Conservation (phyloP, 2,329 filamentous ascomycete genomes). For the Leptodontidium sp. region DNA sequence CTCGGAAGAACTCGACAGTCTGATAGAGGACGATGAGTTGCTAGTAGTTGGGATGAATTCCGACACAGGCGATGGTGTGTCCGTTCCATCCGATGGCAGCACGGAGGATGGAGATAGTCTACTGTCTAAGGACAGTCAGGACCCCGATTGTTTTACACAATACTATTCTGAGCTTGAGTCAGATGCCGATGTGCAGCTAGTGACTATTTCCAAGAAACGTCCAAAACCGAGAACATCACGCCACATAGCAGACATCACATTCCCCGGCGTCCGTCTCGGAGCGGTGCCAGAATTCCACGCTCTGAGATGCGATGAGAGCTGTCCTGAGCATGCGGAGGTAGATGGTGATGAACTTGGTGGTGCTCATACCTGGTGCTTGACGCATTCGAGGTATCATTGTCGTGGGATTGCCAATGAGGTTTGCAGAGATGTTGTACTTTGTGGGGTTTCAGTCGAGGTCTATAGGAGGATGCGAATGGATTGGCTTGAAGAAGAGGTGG, state of each 20-base stretch:
- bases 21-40: not conserved
- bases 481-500: not conserved
- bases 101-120: not conserved
- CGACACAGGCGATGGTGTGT: not conserved
- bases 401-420: not conserved
- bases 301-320: not conserved
- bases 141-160: not conserved
- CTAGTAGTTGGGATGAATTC: not conserved
- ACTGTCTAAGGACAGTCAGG: not conserved
- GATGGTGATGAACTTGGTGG: not conserved
- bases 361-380: not conserved
- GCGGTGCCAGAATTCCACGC: not conserved
- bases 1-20: not conserved
- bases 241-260: not conserved
- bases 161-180: not conserved
- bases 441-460: not conserved
- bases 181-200: not conserved
- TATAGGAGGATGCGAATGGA: not conserved
- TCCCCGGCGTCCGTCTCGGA: not conserved
- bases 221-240: not conserved
- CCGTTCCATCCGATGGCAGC: not conserved
- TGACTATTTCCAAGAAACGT: not conserved
- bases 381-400: conserved; percentile 1
- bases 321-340: not conserved
- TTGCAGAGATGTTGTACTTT: not conserved